These are phyloP conservation scores for Mycena galopus DNA, from an alignment of 768 basidiomycete genomes.

Conservation along the genomic window DNA sequence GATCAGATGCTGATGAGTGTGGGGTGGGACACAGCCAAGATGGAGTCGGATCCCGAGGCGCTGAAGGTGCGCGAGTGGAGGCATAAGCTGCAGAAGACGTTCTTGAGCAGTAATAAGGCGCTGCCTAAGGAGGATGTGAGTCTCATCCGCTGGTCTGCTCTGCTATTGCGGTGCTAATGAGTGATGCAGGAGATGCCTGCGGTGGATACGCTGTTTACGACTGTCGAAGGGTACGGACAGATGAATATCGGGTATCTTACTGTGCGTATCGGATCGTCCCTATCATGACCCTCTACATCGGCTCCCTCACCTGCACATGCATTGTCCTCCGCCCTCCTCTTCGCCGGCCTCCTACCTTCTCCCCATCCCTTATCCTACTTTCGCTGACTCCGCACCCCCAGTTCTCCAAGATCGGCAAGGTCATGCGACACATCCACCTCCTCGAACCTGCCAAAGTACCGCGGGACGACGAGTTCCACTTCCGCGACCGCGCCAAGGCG, in stretches of 20 bases:
- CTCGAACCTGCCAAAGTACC: slow-evolving; percentile 71
- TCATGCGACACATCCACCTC: slow-evolving; percentile 87
- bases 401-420: slow-evolving; percentile 89
- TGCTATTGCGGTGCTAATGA: neutral
- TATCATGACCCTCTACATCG: neutral
- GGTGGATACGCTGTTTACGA: neutral
- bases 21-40: slow-evolving; percentile 49
- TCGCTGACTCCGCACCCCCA: slow-evolving; percentile 40
- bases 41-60: slow-evolving; percentile 77
- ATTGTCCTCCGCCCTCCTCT: too few species aligned
- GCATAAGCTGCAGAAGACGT: slow-evolving; percentile 90
- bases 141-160: slow-evolving; percentile 13
- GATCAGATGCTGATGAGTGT: neutral
- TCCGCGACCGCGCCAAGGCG: slow-evolving; percentile 76
- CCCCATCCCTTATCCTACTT: too few species aligned
- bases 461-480: slow-evolving; percentile 71
- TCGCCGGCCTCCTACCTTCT: neutral
- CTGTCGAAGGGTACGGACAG: slow-evolving; percentile 71
- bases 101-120: slow-evolving; percentile 75
- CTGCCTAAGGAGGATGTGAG: slow-evolving; percentile 75
- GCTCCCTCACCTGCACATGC: too few species aligned
- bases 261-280: slow-evolving; percentile 41
- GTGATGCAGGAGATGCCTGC: slow-evolving; percentile 64
- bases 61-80: slow-evolving; percentile 89
- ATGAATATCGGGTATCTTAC: slow-evolving; percentile 83